A percentile compares a stretch with the other conserved stretches of the same genome.
These are phyloP conservation scores for Bigelowiella natans DNA, from an alignment of 78 protist species.

Conservation along the genomic window DNA sequence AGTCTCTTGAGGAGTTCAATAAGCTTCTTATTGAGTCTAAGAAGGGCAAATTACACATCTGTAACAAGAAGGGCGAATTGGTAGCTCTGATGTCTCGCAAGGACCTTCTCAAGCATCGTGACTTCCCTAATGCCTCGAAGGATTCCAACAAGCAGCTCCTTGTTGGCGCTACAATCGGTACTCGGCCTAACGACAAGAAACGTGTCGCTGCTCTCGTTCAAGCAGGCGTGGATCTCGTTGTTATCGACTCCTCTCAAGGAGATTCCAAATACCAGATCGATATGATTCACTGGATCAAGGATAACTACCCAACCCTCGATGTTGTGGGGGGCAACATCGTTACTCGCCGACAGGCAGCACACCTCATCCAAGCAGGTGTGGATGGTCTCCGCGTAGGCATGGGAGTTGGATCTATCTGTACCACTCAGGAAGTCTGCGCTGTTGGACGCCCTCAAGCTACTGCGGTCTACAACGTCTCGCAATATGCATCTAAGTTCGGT, in stretches of 20 bases:
- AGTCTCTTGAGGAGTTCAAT: conserved; percentile 54
- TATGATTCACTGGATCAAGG: conserved; percentile 44
- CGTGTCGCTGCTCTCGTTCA: conserved; percentile 46
- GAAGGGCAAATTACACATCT: conserved; percentile 69
- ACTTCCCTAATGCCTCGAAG: conserved; percentile 55
- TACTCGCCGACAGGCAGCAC: conserved; percentile 54
- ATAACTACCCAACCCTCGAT: conserved; percentile 17
- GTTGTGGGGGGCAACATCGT: conserved; percentile 80
- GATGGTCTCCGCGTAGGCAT: conserved; percentile 88
- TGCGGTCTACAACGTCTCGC: conserved; percentile 62
- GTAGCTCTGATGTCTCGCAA: conserved; percentile 57
- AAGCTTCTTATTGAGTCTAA: conserved; percentile 39
- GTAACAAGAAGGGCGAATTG: conserved; percentile 55
- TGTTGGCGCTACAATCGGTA: conserved; percentile 65
- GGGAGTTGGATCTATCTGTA: conserved; percentile 90
- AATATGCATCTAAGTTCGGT: conserved; percentile 38
- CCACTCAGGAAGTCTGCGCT: conserved; percentile 80
- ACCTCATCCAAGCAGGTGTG: conserved; percentile 74
- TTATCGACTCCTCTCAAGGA: conserved; percentile 47
- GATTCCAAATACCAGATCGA: conserved; percentile 48
- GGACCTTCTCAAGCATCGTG: conserved; percentile 62
- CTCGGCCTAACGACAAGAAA: conserved; percentile 49
- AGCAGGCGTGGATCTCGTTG: conserved; percentile 66
- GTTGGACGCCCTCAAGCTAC: conserved; percentile 67
- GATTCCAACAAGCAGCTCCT: conserved; percentile 34